Base-by-base conservation (phyloP, 139 green algal genomes). In the Auxenochlorella pyrenoidosa region DNA sequence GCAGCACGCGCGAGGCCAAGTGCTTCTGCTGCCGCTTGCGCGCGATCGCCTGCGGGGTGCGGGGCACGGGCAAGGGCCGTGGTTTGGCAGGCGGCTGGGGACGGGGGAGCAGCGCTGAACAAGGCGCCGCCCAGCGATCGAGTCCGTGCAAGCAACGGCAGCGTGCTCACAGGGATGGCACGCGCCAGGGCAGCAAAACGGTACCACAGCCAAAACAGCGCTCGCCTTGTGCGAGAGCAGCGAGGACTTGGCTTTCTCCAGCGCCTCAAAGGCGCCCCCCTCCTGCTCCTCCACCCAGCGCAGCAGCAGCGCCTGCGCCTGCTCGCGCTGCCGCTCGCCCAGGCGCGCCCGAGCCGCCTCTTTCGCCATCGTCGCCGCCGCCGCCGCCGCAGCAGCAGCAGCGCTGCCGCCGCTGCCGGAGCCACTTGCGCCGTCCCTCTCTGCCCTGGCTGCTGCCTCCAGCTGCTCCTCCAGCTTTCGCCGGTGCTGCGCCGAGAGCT, bases 231-330 rank as follows among this genome's bases (percentile, higher is more conserved):
- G 63, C 13, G 86, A 63, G 34, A 79, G 71, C 44, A 94, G 86
- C 43, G 54, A 40, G 18, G 43, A 3, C 18, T 76, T 79, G 24
- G 89, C 80, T 18, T 83, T 78, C 8, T 87, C 65, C 0, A 93
- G 75, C 21, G 89, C 70, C 47, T 79, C 79, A 32, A 38, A 51
- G 1, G 89, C 86, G 8, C 75, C 87, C 0, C 36, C 78, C 38
- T 84, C 80, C 88, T 94, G 92, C 84, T 94, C 88, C 85, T 87
- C 54, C 38, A 86, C 85, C 92, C 92, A 94, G 26, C 88, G 59
- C 80, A 94, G 82, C 87, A 92, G 75, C 83, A 94, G 87, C 72
- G 58, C 79, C 82, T 88, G 84, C 51, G 41, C 43, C 38, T 73
- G 66, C 54, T 73, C 75, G 34, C 30, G 44, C 47, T 87, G 78